Base-by-base conservation (phyloP, 2,329 filamentous ascomycete species). In the Sphaerulina musiva region DNA sequence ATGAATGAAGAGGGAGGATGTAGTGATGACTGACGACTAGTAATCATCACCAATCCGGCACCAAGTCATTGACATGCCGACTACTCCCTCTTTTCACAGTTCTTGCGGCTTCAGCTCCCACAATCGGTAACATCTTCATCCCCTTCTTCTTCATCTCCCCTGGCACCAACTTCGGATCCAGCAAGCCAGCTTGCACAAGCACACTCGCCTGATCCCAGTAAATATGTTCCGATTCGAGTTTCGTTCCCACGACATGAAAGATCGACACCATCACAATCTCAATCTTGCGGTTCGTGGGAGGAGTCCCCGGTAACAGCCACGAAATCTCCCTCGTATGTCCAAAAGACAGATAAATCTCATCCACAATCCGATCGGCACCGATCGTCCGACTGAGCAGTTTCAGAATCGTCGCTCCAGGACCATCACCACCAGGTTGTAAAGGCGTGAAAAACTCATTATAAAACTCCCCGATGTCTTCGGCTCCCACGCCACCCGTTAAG, bases 141-240 rank as follows among this genome's bases (percentile, higher is more conserved):
- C 76, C 74, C 20, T 44, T 65, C 55, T 71, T 70, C 68, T 70
- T 74, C 38, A 73, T 70, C 8, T 71, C 67, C 39, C 74, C 67
- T 0, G 79, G 77, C 17, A 82, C 72, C 1, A 74, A 60, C 54
- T 80, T 78, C n/a, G 79, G 75, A 68, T 82, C 78, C 47, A 83
- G 54, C 55, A 83, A 61, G 0, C 81, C 81, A 0, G 80, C 70
- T 63, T 83, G 80, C 43, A 82, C 77, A 11, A 84, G 65, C 6
- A 83, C 80, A 46, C 73, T 78, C 8, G 81, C 80, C 61, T 84
- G 81, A 60, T 83, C 81, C 80, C 80, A 84, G 63, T 83, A 83
- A 3, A 82, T 68, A 48, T 81, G 74, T 64, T 84, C 81, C 14
- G 75, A 77, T 66, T 76, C 79, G 10, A 83, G 66, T 58, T 76